Conservation (phyloP, 2,329 filamentous ascomycete species). For the Rhexocercosporidium sp. region DNA sequence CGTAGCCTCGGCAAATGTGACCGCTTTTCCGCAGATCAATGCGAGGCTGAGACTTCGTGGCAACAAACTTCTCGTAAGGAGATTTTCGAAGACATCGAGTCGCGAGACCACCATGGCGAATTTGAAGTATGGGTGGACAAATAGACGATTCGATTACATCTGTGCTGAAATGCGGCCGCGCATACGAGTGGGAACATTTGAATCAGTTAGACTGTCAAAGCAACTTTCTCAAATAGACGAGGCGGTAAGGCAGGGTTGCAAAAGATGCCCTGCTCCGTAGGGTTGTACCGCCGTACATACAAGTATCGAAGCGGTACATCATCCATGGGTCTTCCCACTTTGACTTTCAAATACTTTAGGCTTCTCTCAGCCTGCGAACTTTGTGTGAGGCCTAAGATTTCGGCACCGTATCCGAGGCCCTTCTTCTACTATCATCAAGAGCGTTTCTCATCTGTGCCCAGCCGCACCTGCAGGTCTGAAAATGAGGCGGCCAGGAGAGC, state of each 20-base stretch:
- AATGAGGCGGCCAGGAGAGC: neutral
- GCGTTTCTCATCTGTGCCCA: neutral
- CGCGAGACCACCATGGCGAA: neutral
- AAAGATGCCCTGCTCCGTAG: too few relatives aligned
- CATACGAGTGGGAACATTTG: neutral
- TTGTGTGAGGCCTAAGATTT: neutral
- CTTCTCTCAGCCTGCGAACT: neutral
- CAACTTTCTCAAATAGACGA: neutral
- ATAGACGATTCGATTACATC: neutral
- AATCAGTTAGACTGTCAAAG: neutral
- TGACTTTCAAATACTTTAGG: too few relatives aligned
- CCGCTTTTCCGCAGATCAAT: conserved; percentile 16
- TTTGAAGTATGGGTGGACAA: neutral
- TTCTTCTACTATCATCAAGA: neutral
- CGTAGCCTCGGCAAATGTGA: conserved; percentile 16
- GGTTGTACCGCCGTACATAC: too few relatives aligned
- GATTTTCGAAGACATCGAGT: neutral
- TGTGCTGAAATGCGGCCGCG: neutral
- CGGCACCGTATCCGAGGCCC: neutral
- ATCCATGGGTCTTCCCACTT: too few relatives aligned
- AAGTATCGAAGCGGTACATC: too few relatives aligned
- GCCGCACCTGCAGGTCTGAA: neutral
- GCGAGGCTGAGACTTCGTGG: conserved; percentile 10
- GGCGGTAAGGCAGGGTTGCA: conserved; percentile 3
- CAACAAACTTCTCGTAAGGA: too few relatives aligned